phyloP scores from a whole-genome alignment of 352 stramenopile genomes.

The Pythium vanterpoolii region DNA sequence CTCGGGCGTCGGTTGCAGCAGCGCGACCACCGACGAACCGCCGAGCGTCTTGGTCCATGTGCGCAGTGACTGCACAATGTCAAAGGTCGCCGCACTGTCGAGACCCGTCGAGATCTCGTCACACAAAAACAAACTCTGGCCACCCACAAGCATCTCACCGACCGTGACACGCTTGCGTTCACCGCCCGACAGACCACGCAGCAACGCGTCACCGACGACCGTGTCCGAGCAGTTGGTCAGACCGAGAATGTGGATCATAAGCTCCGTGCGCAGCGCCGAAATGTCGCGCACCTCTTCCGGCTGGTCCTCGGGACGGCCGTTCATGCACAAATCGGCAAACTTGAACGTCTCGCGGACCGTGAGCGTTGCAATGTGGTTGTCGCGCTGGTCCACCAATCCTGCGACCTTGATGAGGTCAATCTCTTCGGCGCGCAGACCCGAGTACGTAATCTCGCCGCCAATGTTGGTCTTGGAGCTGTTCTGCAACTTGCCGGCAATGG shows the following conservation, averaged over 20 bases:
- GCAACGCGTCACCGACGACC: conserved; percentile 86
- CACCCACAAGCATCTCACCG: conserved; percentile 88
- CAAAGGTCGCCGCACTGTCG: conserved; percentile 89
- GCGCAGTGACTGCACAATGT: conserved; percentile 81
- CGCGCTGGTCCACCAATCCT: conserved; percentile 59
- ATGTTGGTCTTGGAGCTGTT: conserved; percentile 41
- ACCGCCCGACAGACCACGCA: conserved; percentile 90
- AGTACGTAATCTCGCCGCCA: conserved; percentile 60
- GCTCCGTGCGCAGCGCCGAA: conserved; percentile 59
- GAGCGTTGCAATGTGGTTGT: conserved; percentile 89
- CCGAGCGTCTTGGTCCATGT: conserved; percentile 32
- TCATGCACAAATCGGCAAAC: conserved; percentile 93
- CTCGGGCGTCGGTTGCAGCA: conserved; percentile 83
- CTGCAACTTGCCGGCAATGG: conserved; percentile 57
- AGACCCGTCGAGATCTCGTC: conserved; percentile 94
- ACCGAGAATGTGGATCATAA: conserved; percentile 79
- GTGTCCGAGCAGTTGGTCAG: conserved; percentile 90
- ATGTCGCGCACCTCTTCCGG: conserved; percentile 73
- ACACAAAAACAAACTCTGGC: conserved; percentile 72
- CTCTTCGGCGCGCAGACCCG: conserved; percentile 42
- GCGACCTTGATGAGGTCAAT: conserved; percentile 68
- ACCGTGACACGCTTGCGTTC: conserved; percentile 84
- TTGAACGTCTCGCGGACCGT: conserved; percentile 94
- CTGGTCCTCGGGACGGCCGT: conserved; percentile 45
- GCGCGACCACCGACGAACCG: conserved; percentile 34